phyloP scores from a whole-genome alignment of 495 filamentous ascomycete species.

The Tetracladium setigerum region DNA sequence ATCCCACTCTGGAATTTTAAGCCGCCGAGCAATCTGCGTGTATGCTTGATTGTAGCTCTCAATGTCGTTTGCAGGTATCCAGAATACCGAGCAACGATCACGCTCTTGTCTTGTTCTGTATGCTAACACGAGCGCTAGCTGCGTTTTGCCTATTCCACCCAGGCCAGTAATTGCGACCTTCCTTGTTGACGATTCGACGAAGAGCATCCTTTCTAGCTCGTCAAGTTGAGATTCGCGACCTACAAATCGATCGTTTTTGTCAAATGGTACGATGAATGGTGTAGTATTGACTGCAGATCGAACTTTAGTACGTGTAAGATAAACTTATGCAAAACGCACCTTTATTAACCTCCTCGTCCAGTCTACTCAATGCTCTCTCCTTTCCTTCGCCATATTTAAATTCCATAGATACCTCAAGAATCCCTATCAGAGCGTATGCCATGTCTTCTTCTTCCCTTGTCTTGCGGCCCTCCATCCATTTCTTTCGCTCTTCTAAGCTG shows the following conservation, averaged over 20 bases:
- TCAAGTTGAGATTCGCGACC: conserved; percentile 14
- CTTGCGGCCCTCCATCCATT: conserved; percentile 19
- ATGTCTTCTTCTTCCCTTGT: conserved; percentile 21
- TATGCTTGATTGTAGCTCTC: conserved; percentile 35
- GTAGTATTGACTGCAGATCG: conserved; percentile 7
- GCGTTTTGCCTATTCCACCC: conserved; percentile 44
- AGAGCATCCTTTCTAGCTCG: conserved; percentile 11
- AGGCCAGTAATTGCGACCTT: conserved; percentile 33
- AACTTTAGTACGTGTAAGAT: conserved; percentile 10
- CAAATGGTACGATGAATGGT: conserved; percentile 14
- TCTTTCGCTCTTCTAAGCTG: conserved; percentile 15
- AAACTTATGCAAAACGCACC: conserved; percentile 7
- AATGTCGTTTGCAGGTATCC: conserved; percentile 28
- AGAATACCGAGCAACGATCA: conserved; percentile 33
- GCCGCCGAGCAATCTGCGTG: conserved; percentile 21
- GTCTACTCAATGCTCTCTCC: conserved; percentile 21
- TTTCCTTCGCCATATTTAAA: conserved; percentile 26
- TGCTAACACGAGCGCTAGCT: conserved; percentile 40
- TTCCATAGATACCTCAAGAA: conserved; percentile 24
- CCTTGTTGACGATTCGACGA: conserved; percentile 14
- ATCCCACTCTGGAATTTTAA: conserved; percentile 14
- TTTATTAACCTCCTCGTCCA: conserved; percentile 24
- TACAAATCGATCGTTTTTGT: conserved; percentile 10
- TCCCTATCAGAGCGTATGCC: conserved; percentile 23
- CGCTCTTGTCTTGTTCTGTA: conserved; percentile 29